Base-by-base conservation (phyloP, 2,329 filamentous ascomycete species). In the Cladobotryum protrusum region DNA sequence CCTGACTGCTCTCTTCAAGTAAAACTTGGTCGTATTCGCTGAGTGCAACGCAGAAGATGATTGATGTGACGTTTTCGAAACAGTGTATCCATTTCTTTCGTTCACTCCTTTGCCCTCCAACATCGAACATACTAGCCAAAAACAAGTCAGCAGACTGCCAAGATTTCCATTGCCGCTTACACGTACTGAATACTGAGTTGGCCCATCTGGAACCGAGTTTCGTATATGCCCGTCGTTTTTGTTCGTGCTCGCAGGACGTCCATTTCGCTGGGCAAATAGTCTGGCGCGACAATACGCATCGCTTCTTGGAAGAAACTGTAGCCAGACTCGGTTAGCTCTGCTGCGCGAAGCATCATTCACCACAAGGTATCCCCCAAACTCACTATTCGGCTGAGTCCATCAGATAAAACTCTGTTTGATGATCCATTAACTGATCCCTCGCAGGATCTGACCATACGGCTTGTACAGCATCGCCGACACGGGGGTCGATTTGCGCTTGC, bases 81-180 rank as follows among this genome's bases (percentile, higher is more conserved):
- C 93, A 99, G 72, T 99, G 93, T 65, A 99, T 99, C 93, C 93
- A 99, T 74, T 99, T 99, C 77, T 99, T 99, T 55, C 93, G 82
- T 72, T 99, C 93, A 68, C 92, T 97, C 65, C 93, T 79, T 71
- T 99, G 93, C 19, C 93, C 93, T 55, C 93, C 93, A 4, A 99
- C 93, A 68, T 99, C 93, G 66, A 99, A 99, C 93, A 99, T 99
- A 74, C 92, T 97, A 64, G 35, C n/a, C 12, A 17, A 19, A 47
- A 39, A 44, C 12, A 35, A 3, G 54, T 65, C 42, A 67, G 62
- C 43, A 46, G 45, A 43, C 42, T 44, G 43, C 33, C 17, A 42
- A 41, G 29, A n/a, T 17, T 45, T 36, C 45, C 24, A 43, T 32
- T 43, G 5, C 14, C 36, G 40, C 11, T 14, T 14, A 20, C 19